phyloP scores from a whole-genome alignment of 2,329 filamentous ascomycete species.

The Claviceps digitariae region DNA sequence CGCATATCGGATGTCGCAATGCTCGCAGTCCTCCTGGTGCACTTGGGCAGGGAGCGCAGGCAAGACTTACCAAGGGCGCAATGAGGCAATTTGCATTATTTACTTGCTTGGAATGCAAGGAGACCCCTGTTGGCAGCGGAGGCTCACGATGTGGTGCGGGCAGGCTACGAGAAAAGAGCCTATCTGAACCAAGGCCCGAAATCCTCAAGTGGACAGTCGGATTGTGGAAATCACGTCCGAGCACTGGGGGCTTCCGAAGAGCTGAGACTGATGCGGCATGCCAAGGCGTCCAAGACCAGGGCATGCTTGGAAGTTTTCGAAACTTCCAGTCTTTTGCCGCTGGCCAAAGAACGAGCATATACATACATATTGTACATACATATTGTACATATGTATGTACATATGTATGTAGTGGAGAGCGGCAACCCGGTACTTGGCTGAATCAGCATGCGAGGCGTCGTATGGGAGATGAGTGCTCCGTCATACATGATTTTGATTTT shows the following conservation, averaged over 20 bases:
- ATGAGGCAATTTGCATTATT: not conserved
- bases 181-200: conserved; percentile 3
- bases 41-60: not conserved
- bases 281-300: not conserved
- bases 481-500: not conserved
- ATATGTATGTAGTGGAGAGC: not conserved
- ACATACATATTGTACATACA: too few species aligned
- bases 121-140: conserved; percentile 1
- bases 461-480: not conserved
- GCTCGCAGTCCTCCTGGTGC: not conserved
- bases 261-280: conserved; percentile 1
- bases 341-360: not conserved
- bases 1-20: not conserved
- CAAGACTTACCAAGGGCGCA: not conserved
- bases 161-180: not conserved
- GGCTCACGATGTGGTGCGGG: not conserved
- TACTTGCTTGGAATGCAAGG: conserved; percentile 1
- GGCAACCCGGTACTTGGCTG: not conserved
- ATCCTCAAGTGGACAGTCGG: not conserved
- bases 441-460: not conserved
- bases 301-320: not conserved
- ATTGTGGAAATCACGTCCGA: conserved; percentile 2
- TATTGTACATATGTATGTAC: not conserved
- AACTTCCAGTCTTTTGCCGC: not conserved
- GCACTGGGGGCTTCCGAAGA: conserved; percentile 2